phyloP scores from a whole-genome alignment of 208 protist genomes.

The Leishmania amazonensis region DNA sequence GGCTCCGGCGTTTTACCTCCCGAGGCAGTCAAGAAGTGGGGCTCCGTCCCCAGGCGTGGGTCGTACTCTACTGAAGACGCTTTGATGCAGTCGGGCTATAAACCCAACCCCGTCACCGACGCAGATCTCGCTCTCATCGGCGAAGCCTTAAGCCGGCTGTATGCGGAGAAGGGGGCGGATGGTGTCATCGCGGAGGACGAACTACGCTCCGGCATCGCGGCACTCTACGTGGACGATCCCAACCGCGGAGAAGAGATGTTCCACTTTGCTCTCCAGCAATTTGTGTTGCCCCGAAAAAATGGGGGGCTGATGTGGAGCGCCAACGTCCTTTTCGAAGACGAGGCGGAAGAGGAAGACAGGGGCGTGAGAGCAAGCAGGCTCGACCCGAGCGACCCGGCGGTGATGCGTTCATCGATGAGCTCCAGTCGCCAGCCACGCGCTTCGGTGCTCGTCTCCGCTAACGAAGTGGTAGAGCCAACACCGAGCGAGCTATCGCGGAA shows the following conservation, averaged over 20 bases:
- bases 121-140: constrained; percentile 53
- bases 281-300: constrained; percentile 18
- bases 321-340: constrained; percentile 26
- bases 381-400: neutral
- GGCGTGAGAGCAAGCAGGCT: neutral
- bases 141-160: constrained; percentile 46
- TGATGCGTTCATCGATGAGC: too few species aligned
- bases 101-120: constrained; percentile 28
- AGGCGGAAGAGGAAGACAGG: constrained; percentile 18
- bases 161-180: constrained; percentile 30
- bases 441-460: neutral
- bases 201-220: constrained; percentile 38
- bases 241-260: constrained; percentile 48
- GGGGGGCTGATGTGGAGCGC: constrained; percentile 25
- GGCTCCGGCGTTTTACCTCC: constrained; percentile 35
- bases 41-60: neutral
- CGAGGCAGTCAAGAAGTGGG: constrained; percentile 18
- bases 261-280: constrained; percentile 43
- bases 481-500: neutral
- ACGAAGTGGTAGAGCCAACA: constrained; percentile 2
- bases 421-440: neutral
- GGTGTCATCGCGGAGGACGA: constrained; percentile 44
- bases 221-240: constrained; percentile 40
- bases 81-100: neutral
- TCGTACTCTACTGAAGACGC: neutral